Percentiles rank a stretch among this genome's conserved stretches.
phyloP scores from a whole-genome alignment of 371 early-diverging fungal genomes.

The Mortierella sp. region DNA sequence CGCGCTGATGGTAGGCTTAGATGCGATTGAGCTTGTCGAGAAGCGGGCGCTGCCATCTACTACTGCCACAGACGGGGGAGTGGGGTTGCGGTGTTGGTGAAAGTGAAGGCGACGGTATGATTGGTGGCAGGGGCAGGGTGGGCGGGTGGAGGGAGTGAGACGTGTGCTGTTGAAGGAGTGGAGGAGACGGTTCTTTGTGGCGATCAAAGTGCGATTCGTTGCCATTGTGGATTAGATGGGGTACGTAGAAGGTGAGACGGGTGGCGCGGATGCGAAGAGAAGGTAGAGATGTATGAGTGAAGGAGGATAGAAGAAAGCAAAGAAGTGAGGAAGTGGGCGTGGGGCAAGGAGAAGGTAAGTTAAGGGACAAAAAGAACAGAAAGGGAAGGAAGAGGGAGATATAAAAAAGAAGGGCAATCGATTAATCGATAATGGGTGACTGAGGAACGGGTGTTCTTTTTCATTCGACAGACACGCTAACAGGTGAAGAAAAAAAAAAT shows the following conservation, averaged over 20 bases:
- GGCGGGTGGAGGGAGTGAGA: neutral
- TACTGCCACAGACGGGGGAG: neutral
- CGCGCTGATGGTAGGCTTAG: conserved; percentile 29
- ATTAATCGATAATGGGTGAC: neutral
- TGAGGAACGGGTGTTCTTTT: neutral
- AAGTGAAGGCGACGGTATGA: conserved; percentile 3
- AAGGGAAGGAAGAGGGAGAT: neutral
- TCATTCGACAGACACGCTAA: neutral
- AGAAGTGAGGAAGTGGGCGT: conserved; percentile 2
- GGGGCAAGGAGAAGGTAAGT: conserved; percentile 12
- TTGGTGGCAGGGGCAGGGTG: conserved; percentile 3
- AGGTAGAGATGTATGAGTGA: neutral
- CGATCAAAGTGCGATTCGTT: conserved; percentile 23
- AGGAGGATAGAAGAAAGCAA: neutral
- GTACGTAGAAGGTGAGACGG: neutral
- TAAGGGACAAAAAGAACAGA: conserved; percentile 9
- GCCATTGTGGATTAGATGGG: conserved; percentile 20
- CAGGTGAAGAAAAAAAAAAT: neutral
- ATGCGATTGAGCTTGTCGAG: conserved; percentile 26
- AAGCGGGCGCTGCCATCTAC: conserved; percentile 18
- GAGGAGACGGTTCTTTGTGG: conserved; percentile 23
- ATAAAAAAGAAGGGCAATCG: neutral
- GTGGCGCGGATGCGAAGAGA: neutral
- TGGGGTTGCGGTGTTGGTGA: neutral
- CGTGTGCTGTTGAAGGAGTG: conserved; percentile 17